These are phyloP conservation scores for Eucalyptus regnans DNA, from an alignment of 345 rosid genomes.

Conservation along the genomic window DNA sequence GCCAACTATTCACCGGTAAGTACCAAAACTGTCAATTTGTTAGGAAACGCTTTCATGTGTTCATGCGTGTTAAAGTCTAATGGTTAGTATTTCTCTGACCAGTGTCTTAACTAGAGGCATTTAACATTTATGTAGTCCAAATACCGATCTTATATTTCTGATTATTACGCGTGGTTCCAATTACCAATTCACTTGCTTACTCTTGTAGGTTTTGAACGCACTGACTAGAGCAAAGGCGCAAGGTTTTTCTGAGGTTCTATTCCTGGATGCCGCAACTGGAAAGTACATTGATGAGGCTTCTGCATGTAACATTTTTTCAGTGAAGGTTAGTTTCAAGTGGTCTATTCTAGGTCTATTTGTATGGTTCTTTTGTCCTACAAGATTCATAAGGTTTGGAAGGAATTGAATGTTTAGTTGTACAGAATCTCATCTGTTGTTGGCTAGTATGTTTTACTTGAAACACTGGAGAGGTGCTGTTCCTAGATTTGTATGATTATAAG, in stretches of 20 bases:
- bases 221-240: slow-evolving; percentile 38
- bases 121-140: not conserved
- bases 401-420: not conserved
- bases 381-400: not conserved
- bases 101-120: not conserved
- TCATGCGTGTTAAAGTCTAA: not conserved
- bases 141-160: not conserved
- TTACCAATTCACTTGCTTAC: not conserved
- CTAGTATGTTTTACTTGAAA: not conserved
- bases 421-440: not conserved
- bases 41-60: not conserved
- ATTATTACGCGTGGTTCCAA: not conserved
- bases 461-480: not conserved
- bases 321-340: slow-evolving; percentile 24
- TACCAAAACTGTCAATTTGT: not conserved
- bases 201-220: slow-evolving; percentile 25
- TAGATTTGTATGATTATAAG: not conserved
- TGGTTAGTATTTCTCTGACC: not conserved
- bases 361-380: not conserved
- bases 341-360: not conserved
- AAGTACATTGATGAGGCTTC: slow-evolving; percentile 57
- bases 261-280: slow-evolving; percentile 40
- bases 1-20: slow-evolving; percentile 54
- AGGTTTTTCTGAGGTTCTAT: slow-evolving; percentile 56
- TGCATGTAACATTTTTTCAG: slow-evolving; percentile 42